Percentiles rank a stretch among this genome's conserved stretches.
Evolutionary conservation across 805 yeast genomes (phyloP).

Genomic region (Schwanniomyces pseudopolymorphus): DNA sequence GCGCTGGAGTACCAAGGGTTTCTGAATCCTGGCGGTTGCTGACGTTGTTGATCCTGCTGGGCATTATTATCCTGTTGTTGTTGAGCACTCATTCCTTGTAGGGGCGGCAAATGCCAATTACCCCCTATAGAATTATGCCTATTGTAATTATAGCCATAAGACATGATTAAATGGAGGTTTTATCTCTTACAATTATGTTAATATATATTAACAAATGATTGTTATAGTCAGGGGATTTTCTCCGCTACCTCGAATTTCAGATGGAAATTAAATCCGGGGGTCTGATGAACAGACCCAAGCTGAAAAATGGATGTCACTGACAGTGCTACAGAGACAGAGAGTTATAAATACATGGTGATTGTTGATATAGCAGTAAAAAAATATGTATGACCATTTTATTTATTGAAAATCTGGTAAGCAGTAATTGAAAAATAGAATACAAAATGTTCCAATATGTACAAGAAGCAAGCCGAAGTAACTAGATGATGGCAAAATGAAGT

Average conservation of each 20-base stretch:
- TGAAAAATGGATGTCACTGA: neutral
- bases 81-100: conserved; percentile 16
- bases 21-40: conserved; percentile 31
- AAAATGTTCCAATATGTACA: conserved; percentile 1
- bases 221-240: conserved; percentile 1
- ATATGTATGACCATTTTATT: neutral
- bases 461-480: neutral
- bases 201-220: conserved; percentile 3
- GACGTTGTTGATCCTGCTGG: conserved; percentile 8
- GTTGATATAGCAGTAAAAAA: neutral
- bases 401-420: neutral
- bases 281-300: neutral
- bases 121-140: conserved; percentile 41
- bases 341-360: neutral
- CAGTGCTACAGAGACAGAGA: neutral
- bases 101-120: conserved; percentile 35
- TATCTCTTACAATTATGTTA: neutral
- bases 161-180: conserved; percentile 17
- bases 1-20: conserved; percentile 43
- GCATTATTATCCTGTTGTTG: conserved; percentile 7
- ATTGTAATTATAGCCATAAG: conserved; percentile 31
- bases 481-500: neutral
- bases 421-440: neutral
- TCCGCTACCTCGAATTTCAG: neutral
- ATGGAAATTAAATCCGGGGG: neutral